Evolutionary conservation across 2,329 filamentous ascomycete species (phyloP).

Genomic region (Cordyceps javanica): DNA sequence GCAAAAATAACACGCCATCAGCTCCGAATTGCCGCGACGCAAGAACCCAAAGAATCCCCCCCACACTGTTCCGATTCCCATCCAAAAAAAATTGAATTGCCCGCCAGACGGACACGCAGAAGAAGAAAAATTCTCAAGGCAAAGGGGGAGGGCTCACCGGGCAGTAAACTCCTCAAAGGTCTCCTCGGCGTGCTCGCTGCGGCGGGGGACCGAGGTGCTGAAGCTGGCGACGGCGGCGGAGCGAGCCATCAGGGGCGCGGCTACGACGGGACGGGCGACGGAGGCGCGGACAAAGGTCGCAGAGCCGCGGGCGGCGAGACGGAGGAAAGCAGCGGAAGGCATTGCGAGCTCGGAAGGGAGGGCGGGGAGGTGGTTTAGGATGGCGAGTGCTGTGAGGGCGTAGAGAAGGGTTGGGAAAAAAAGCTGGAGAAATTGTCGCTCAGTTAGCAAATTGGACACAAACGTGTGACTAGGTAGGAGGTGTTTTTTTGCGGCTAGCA

Average conservation of each 20-base stretch:
- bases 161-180: constrained; percentile 98
- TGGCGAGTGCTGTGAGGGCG: constrained; percentile 10
- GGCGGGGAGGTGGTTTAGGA: constrained; percentile 15
- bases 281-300: constrained; percentile 55
- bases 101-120: not conserved
- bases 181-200: constrained; percentile 75
- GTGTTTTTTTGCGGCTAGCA: constrained; percentile 24
- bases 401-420: not conserved
- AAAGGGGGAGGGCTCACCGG: constrained; percentile 57
- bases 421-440: constrained; percentile 8
- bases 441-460: constrained; percentile 12
- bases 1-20: constrained; percentile 1
- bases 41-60: not conserved
- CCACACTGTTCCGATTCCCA: not conserved
- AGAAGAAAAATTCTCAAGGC: not conserved
- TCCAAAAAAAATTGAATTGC: not conserved
- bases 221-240: constrained; percentile 48
- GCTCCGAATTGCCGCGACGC: constrained; percentile 6
- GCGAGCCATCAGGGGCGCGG: constrained; percentile 48
- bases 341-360: constrained; percentile 38
- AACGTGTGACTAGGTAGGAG: constrained; percentile 21
- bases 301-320: constrained; percentile 63
- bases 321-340: constrained; percentile 63
- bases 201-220: constrained; percentile 55
- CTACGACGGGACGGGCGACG: constrained; percentile 51